Evolutionary conservation across 2,329 filamentous ascomycete genomes (phyloP).

Genomic region (Geoglossum cookeanum): DNA sequence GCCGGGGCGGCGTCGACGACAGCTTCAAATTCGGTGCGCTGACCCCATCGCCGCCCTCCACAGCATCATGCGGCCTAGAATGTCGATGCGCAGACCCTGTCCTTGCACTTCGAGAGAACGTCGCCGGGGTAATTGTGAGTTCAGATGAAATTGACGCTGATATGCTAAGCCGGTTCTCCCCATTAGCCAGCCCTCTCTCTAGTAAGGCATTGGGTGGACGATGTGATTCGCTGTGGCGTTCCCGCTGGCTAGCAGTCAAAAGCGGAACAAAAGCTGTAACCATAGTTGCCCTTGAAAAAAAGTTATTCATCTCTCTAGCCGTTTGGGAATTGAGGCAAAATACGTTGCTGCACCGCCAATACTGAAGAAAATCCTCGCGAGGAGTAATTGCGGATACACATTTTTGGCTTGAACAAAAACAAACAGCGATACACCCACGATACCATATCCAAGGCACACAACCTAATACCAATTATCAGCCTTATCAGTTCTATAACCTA

Average conservation of each 20-base stretch:
- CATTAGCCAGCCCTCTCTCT: slow-evolving; percentile 13
- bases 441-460: slow-evolving; percentile 44
- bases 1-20: slow-evolving; percentile 32
- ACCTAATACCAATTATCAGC: slow-evolving; percentile 25
- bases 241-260: slow-evolving; percentile 25
- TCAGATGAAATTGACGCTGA: slow-evolving; percentile 38
- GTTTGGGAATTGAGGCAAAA: not conserved
- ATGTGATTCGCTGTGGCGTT: slow-evolving; percentile 12
- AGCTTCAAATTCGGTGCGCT: slow-evolving; percentile 1
- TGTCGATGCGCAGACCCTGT: slow-evolving; percentile 1
- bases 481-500: not conserved
- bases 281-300: slow-evolving; percentile 50
- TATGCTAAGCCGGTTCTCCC: slow-evolving; percentile 22
- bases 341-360: slow-evolving; percentile 76
- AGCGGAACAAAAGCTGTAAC: slow-evolving; percentile 83
- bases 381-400: slow-evolving; percentile 72
- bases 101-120: slow-evolving; percentile 15
- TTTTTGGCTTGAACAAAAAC: slow-evolving; percentile 71
- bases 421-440: slow-evolving; percentile 60
- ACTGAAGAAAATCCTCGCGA: slow-evolving; percentile 75
- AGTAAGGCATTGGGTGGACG: slow-evolving; percentile 14
- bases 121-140: slow-evolving; percentile 35
- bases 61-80: not conserved
- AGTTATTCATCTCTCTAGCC: not conserved
- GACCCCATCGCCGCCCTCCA: not conserved